These are phyloP conservation scores for Aureoboletus auriporus DNA, from an alignment of 768 basidiomycete species.

Conservation along the genomic window DNA sequence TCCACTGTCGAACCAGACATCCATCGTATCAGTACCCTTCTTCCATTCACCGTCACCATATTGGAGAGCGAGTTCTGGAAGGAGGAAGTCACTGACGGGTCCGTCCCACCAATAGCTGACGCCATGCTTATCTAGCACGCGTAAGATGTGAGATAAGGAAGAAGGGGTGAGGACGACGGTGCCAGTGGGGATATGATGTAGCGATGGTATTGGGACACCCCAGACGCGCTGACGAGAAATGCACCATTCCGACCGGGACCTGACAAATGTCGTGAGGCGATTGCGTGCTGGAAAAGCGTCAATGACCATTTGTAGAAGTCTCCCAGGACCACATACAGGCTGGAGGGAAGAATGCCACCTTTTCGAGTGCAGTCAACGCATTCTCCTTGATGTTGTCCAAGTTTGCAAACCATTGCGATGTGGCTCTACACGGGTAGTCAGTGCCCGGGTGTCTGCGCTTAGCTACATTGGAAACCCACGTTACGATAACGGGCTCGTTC, in stretches of 20 bases:
- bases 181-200: slow-evolving; percentile 64
- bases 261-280: slow-evolving; percentile 84
- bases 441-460: neutral
- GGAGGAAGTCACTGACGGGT: slow-evolving; percentile 76
- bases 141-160: slow-evolving; percentile 72
- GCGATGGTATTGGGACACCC: slow-evolving; percentile 94
- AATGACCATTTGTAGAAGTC: neutral
- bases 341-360: slow-evolving; percentile 73
- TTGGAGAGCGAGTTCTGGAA: slow-evolving; percentile 50
- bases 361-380: slow-evolving; percentile 64
- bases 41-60: slow-evolving; percentile 49
- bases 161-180: slow-evolving; percentile 58
- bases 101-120: slow-evolving; percentile 92
- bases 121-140: slow-evolving; percentile 68
- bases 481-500: slow-evolving; percentile 85
- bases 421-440: slow-evolving; percentile 51
- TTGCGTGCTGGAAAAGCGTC: slow-evolving; percentile 57
- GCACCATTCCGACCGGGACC: slow-evolving; percentile 94
- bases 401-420: slow-evolving; percentile 97
- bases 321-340: slow-evolving; percentile 49
- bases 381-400: slow-evolving; percentile 76
- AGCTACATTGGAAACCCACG: slow-evolving; percentile 44
- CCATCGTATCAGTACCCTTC: slow-evolving; percentile 94
- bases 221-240: slow-evolving; percentile 96
- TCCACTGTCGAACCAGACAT: slow-evolving; percentile 99